phyloP scores from a whole-genome alignment of 352 stramenopile species.

The Thraustochytrium sp. region DNA sequence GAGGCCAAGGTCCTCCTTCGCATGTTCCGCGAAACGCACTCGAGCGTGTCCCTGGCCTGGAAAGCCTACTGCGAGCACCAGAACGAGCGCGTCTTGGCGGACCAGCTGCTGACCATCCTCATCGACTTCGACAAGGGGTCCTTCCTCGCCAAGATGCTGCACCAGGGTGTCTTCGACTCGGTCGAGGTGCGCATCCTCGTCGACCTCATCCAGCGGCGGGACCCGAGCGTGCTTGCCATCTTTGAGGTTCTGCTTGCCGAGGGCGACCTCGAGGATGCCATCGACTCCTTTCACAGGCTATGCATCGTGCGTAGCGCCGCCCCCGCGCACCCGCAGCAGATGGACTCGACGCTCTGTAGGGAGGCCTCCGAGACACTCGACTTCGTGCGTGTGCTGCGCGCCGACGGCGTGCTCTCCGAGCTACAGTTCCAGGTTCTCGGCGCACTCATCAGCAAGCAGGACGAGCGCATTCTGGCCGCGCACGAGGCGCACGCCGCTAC shows the following conservation, averaged over 20 bases:
- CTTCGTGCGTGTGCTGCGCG: not conserved
- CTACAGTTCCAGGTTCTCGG: not conserved
- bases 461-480: slow-evolving; percentile 38
- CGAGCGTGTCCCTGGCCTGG: not conserved
- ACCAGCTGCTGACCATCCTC: slow-evolving; percentile 39
- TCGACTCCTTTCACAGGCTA: slow-evolving; percentile 16
- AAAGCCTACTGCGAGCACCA: slow-evolving; percentile 30
- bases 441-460: not conserved
- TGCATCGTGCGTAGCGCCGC: slow-evolving; percentile 9
- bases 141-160: slow-evolving; percentile 9
- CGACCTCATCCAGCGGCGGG: not conserved
- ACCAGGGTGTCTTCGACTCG: slow-evolving; percentile 1
- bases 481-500: slow-evolving; percentile 42
- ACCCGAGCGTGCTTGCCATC: not conserved
- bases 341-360: slow-evolving; percentile 1
- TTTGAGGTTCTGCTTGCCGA: slow-evolving; percentile 25
- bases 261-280: slow-evolving; percentile 8
- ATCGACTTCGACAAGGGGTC: slow-evolving; percentile 11
- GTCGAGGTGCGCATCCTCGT: slow-evolving; percentile 19
- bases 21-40: slow-evolving; percentile 12
- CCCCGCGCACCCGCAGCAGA: not conserved
- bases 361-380: slow-evolving; percentile 8
- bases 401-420: slow-evolving; percentile 9
- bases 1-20: not conserved
- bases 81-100: slow-evolving; percentile 17